phyloP scores from a whole-genome alignment of 306 rosid species.

The Ceratonia siliqua region DNA sequence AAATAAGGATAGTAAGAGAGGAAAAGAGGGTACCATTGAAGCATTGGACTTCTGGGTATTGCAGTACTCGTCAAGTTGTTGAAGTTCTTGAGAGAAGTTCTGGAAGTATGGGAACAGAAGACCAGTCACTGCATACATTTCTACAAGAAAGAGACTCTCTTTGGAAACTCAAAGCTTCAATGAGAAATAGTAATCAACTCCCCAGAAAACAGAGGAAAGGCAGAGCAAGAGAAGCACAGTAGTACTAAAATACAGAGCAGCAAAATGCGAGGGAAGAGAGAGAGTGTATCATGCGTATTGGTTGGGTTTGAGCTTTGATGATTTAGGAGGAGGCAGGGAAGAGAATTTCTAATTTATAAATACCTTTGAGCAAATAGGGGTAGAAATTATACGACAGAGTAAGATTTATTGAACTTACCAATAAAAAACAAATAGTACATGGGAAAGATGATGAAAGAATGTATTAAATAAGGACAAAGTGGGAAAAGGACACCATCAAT shows the following conservation, averaged over 20 bases:
- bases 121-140: constrained; percentile 86
- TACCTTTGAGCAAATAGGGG: constrained; percentile 26
- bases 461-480: constrained; percentile 60
- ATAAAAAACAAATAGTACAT: neutral
- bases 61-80: constrained; percentile 75
- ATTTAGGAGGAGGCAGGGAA: constrained; percentile 24
- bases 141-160: constrained; percentile 16
- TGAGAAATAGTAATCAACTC: constrained; percentile 14
- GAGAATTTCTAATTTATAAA: constrained; percentile 53
- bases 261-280: constrained; percentile 12
- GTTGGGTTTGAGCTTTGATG: constrained; percentile 22
- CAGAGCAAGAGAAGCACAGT: constrained; percentile 23
- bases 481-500: constrained; percentile 51
- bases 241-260: constrained; percentile 20
- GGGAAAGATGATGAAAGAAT: constrained; percentile 40
- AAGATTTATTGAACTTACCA: neutral
- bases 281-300: neutral
- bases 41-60: constrained; percentile 63
- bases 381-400: neutral
- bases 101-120: constrained; percentile 72
- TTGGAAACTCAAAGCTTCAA: constrained; percentile 25
- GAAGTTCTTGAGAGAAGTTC: constrained; percentile 69
- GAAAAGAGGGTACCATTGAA: constrained; percentile 55
- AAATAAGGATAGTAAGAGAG: neutral
- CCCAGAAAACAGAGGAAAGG: neutral